Evolutionary conservation across 192 early-diverging fungal species (phyloP).

Genomic region (Mortierella hygrophila): DNA sequence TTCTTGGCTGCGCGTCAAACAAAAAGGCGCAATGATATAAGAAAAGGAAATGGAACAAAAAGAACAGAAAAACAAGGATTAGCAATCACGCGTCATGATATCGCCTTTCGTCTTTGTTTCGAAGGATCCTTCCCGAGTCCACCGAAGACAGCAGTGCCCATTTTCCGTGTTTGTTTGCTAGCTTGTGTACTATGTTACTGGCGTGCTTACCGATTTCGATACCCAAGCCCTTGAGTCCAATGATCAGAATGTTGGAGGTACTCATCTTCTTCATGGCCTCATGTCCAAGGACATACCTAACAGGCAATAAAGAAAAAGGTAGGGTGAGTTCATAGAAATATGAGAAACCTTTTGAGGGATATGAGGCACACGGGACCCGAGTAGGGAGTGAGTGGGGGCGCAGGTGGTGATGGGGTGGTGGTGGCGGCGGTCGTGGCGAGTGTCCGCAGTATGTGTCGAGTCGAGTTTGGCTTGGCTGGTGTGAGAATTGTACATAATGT

Average conservation of each 20-base stretch:
- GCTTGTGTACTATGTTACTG: background rate
- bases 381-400: background rate
- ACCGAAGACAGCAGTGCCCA: background rate
- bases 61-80: background rate
- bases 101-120: background rate
- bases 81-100: background rate
- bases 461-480: background rate
- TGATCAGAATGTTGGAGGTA: conserved; percentile 93
- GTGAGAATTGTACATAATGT: conserved; percentile 9
- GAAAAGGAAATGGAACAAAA: background rate
- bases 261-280: conserved; percentile 99
- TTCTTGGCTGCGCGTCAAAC: conserved; percentile 85
- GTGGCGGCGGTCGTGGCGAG: background rate
- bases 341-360: background rate
- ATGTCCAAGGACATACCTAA: conserved; percentile 90
- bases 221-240: conserved; percentile 96
- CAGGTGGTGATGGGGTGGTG: background rate
- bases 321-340: background rate
- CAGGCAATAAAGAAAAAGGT: background rate
- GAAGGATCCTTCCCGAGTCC: too few relatives aligned
- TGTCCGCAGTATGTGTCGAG: conserved; percentile 30
- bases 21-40: background rate
- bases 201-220: conserved; percentile 90
- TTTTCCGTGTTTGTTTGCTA: background rate
- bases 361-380: background rate